A percentile compares a stretch with the other conserved stretches of the same genome.
Conservation (phyloP, 768 basidiomycete species). For the Amanita muscaria region DNA sequence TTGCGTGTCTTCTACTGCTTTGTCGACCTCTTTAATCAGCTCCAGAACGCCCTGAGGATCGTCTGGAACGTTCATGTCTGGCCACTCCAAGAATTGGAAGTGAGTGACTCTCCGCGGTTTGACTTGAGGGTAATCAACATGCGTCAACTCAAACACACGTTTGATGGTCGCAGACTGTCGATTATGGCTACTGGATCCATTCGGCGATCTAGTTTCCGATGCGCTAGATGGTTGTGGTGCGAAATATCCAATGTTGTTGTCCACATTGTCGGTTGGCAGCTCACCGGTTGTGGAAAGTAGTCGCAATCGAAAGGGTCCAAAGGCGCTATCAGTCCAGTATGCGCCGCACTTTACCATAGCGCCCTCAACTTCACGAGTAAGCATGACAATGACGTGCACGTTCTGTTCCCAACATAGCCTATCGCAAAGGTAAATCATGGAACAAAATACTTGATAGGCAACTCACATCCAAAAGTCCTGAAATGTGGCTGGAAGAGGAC, state of each 20-base stretch:
- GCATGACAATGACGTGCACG: constrained; percentile 93
- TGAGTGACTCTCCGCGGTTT: constrained; percentile 69
- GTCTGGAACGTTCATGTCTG: constrained; percentile 91
- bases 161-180: constrained; percentile 32
- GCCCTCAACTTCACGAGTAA: constrained; percentile 87
- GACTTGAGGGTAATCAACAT: constrained; percentile 49
- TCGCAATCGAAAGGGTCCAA: constrained; percentile 63
- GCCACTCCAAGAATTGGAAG: constrained; percentile 92
- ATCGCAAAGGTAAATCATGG: not conserved
- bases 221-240: constrained; percentile 13
- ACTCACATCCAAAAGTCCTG: constrained; percentile 92
- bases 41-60: constrained; percentile 67
- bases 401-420: constrained; percentile 92
- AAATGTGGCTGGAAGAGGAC: constrained; percentile 84
- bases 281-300: constrained; percentile 28
- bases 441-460: not conserved
- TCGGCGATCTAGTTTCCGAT: not conserved
- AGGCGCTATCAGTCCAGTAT: constrained; percentile 71
- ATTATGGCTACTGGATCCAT: not conserved
- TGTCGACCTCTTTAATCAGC: constrained; percentile 65
- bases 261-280: constrained; percentile 18
- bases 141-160: constrained; percentile 60
- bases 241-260: constrained; percentile 28
- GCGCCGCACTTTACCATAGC: constrained; percentile 83
- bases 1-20: constrained; percentile 22